Percentiles rank a stretch among this genome's conserved stretches.
Conservation (phyloP, 805 yeast genomes). For the Wickerhamomyces hampshirensis region DNA sequence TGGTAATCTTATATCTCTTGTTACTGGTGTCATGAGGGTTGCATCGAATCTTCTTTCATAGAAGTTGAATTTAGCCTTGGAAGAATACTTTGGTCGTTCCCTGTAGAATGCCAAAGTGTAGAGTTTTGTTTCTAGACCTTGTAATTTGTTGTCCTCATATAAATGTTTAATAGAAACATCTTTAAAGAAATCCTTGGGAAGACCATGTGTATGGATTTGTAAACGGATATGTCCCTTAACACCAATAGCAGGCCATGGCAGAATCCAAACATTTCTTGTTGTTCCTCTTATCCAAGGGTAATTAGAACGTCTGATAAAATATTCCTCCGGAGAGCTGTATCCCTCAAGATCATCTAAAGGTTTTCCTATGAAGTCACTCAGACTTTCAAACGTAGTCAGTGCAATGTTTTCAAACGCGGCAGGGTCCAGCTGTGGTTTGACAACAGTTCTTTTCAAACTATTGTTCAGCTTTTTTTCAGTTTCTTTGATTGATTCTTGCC, state of each 20-base stretch:
- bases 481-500: conserved; percentile 1
- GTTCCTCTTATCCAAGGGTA: conserved; percentile 32
- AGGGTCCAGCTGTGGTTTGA: conserved; percentile 1
- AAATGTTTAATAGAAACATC: conserved; percentile 7
- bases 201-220: conserved; percentile 12
- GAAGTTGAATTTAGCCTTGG: conserved; percentile 3
- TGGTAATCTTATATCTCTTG: conserved; percentile 20
- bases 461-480: neutral
- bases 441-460: neutral
- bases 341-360: neutral
- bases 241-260: conserved; percentile 19
- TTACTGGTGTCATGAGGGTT: conserved; percentile 19
- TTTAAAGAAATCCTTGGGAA: conserved; percentile 10
- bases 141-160: conserved; percentile 9
- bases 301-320: conserved; percentile 17
- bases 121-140: conserved; percentile 19
- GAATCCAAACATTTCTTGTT: conserved; percentile 28
- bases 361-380: conserved; percentile 28
- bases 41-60: conserved; percentile 16
- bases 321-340: conserved; percentile 5
- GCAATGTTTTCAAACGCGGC: conserved; percentile 11
- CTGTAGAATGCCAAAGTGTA: conserved; percentile 13
- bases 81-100: conserved; percentile 8
- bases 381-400: conserved; percentile 33
- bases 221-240: conserved; percentile 24